Conservation (phyloP, 2,329 filamentous ascomycete genomes). For the Pseudogymnoascus sp. region DNA sequence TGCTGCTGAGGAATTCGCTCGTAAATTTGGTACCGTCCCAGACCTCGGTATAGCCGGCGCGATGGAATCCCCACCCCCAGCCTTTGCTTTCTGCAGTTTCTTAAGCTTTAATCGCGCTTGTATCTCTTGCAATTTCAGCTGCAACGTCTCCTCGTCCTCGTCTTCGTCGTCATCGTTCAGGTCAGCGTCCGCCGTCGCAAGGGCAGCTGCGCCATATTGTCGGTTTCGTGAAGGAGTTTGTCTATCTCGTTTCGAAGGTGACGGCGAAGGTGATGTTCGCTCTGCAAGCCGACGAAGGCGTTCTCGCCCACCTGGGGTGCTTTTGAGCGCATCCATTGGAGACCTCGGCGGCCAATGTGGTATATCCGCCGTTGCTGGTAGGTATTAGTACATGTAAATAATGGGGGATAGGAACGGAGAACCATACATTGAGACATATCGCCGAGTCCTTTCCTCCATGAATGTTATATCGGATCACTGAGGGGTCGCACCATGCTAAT, state of each 20-base stretch:
- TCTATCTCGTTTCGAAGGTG: conserved; percentile 46
- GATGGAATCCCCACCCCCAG: conserved; percentile 25
- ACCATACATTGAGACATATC: conserved; percentile 25
- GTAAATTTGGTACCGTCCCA: conserved; percentile 15
- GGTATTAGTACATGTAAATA: conserved; percentile 2
- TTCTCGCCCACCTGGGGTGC: conserved; percentile 71
- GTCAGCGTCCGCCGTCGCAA: conserved; percentile 18
- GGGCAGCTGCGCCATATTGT: background rate
- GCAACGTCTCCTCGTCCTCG: conserved; percentile 84
- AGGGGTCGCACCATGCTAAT: conserved; percentile 3
- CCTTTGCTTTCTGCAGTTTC: conserved; percentile 64
- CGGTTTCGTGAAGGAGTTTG: background rate
- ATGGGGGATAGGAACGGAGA: background rate
- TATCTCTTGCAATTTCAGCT: conserved; percentile 80
- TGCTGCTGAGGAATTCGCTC: conserved; percentile 23
- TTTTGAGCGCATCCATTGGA: conserved; percentile 55
- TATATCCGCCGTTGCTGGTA: conserved; percentile 31
- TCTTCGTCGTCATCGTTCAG: conserved; percentile 50
- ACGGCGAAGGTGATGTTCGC: conserved; percentile 61
- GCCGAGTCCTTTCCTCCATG: conserved; percentile 3
- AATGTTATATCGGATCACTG: background rate
- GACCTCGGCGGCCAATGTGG: conserved; percentile 61
- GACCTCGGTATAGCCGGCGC: conserved; percentile 6
- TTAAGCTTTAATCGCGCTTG: conserved; percentile 83
- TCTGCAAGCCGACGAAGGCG: conserved; percentile 63